phyloP scores from a whole-genome alignment of 768 basidiomycete genomes.

The Leucocoprinus sp. region DNA sequence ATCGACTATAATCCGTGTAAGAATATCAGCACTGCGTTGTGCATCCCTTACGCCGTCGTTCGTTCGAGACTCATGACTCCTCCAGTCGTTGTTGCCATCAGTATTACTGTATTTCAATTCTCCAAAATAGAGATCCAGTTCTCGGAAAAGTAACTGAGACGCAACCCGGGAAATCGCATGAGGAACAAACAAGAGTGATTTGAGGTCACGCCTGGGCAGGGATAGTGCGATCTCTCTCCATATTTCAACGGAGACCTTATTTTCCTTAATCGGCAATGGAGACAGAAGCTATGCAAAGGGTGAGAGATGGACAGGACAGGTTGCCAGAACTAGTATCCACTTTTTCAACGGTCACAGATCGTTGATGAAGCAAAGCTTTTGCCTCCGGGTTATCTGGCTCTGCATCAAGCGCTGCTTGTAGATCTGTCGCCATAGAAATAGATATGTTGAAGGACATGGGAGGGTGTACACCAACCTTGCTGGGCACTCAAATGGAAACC shows the following conservation, averaged over 20 bases:
- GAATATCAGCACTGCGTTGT: constrained; percentile 62
- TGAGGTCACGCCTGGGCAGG: constrained; percentile 58
- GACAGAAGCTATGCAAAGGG: constrained; percentile 25
- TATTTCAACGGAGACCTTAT: constrained; percentile 58
- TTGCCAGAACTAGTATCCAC: constrained; percentile 23
- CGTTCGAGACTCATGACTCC: constrained; percentile 11
- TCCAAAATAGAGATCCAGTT: constrained; percentile 57
- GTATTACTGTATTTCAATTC: constrained; percentile 18
- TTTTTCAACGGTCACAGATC: constrained; percentile 50
- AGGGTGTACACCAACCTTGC: constrained; percentile 39
- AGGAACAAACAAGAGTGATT: constrained; percentile 53
- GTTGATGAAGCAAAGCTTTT: constrained; percentile 47
- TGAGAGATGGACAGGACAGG: constrained; percentile 1
- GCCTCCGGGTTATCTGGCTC: constrained; percentile 70
- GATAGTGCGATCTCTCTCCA: constrained; percentile 63
- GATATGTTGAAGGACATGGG: constrained; percentile 1
- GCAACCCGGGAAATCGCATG: constrained; percentile 63
- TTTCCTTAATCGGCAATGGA: constrained; percentile 30
- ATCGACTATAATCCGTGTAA: constrained; percentile 59
- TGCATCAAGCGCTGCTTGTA: constrained; percentile 52
- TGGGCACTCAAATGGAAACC: constrained; percentile 55
- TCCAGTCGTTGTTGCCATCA: constrained; percentile 14
- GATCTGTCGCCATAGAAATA: constrained; percentile 32
- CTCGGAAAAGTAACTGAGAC: constrained; percentile 56
- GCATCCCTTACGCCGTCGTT: constrained; percentile 44